Evolutionary conservation across 2,329 filamentous ascomycete genomes (phyloP), one percentile per base, ranked within the genome.

Genomic region (Diatrype stigma): DNA sequence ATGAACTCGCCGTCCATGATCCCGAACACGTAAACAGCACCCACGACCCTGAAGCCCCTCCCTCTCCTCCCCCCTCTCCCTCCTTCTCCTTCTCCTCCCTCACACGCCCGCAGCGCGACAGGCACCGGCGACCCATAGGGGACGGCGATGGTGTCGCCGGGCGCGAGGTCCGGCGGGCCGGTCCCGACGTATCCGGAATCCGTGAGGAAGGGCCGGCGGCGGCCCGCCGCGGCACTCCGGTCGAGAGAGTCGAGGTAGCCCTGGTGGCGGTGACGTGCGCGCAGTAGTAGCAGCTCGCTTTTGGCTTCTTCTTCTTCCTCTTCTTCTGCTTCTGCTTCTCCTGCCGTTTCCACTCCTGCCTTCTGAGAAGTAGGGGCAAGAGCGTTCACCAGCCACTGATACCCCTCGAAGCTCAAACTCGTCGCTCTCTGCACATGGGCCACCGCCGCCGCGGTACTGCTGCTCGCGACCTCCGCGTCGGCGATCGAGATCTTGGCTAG

Each of bases 1-100:
- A 60, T 60, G 44, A 56, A 60, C 48, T 60, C 58, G 38, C 58
- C 58, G 14, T 60, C 56, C 58, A 60, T 60, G 35, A 60, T 60
- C 12, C 58, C 56, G 22, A 57, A 58, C 4, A 51, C 52, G 32
- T 58, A 60, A 1, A 56, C 50, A 42, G 57, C 56, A 6, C 56
- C 56, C 6, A 60, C 53, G 1, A 58, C 38, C 1, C 48, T 32
- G 47, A 42, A 53, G n/a, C n/a, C n/a, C n/a, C n/a, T n/a, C n/a
- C 26, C 10, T 5, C 26, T 30, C 26, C 26, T 30, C 26, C 26
- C 26, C 26, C 6, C 26, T 30, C 6, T 10, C 10, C 6, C 26
- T 30, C 6, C 26, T 30, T 5, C 26, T 30, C 10, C 26, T 1
- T 44, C 38, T 21, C 21, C 46, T 6, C 49, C 47, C 23, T 37